phyloP scores from a whole-genome alignment of 345 rosid genomes.

The Eucalyptus tenuipes region DNA sequence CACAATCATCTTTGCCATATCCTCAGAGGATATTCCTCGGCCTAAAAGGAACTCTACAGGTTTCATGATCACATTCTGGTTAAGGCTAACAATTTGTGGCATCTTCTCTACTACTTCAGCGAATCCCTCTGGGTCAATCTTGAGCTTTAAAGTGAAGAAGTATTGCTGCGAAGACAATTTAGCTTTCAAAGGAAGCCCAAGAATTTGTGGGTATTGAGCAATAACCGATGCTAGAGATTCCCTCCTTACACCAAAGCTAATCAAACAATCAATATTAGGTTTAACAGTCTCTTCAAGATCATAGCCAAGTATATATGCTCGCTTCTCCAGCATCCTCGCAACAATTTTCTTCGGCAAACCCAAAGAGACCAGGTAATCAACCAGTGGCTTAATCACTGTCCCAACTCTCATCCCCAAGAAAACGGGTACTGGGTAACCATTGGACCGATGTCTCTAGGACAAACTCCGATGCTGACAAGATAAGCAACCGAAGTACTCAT shows the following conservation, averaged over 20 bases:
- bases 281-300: conserved; percentile 83
- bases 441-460: conserved; percentile 89
- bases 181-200: conserved; percentile 79
- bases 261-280: conserved; percentile 70
- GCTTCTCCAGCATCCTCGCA: conserved; percentile 86
- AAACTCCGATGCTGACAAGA: conserved; percentile 85
- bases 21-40: conserved; percentile 39
- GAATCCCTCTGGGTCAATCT: conserved; percentile 78
- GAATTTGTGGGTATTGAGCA: conserved; percentile 74
- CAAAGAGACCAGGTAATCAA: conserved; percentile 56
- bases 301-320: conserved; percentile 73
- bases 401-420: conserved; percentile 92
- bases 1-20: conserved; percentile 65
- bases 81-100: conserved; percentile 86
- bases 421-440: conserved; percentile 88
- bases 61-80: conserved; percentile 74
- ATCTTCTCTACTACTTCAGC: conserved; percentile 66
- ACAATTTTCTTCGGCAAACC: conserved; percentile 73
- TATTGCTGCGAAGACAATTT: conserved; percentile 83
- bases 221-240: conserved; percentile 44
- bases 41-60: conserved; percentile 72
- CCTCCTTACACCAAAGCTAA: conserved; percentile 67
- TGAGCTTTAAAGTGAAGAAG: conserved; percentile 72
- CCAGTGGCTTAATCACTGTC: conserved; percentile 71
- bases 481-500: conserved; percentile 91